These are phyloP conservation scores for Backusella circina DNA, from an alignment of 192 early-diverging fungal species.

Conservation along the genomic window DNA sequence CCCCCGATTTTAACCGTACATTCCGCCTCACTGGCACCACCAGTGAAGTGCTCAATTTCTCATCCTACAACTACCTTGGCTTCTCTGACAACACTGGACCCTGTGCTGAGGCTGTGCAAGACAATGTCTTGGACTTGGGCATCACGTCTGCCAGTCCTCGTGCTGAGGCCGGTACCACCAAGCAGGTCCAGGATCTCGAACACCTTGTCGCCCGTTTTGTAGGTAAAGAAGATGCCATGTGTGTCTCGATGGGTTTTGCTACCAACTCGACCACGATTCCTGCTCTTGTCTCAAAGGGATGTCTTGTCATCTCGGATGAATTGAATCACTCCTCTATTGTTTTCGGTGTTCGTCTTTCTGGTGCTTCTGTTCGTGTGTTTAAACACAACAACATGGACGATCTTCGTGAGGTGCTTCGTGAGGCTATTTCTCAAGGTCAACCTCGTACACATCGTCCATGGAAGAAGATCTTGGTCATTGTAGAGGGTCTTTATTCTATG, in stretches of 20 bases:
- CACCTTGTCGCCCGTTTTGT: conserved; percentile 85
- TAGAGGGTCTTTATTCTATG: conserved; percentile 96
- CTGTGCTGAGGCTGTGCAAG: conserved; percentile 92
- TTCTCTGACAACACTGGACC: conserved; percentile 92
- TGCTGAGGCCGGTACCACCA: conserved; percentile 66
- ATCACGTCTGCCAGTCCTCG: conserved; percentile 63
- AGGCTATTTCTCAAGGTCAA: conserved; percentile 92
- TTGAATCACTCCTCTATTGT: conserved; percentile 94
- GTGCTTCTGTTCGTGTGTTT: conserved; percentile 88
- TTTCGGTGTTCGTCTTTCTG: conserved; percentile 89
- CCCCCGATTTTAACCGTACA: conserved; percentile 78
- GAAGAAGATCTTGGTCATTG: conserved; percentile 97
- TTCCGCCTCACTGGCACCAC: conserved; percentile 80
- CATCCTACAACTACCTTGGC: conserved; percentile 97
- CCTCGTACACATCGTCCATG: conserved; percentile 97
- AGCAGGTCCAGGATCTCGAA: conserved; percentile 78
- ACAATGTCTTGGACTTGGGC: conserved; percentile 68
- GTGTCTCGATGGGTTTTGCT: conserved; percentile 95
- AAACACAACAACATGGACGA: conserved; percentile 87
- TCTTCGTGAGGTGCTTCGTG: conserved; percentile 77
- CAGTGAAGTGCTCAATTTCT: conserved; percentile 84
- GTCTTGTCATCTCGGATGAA: conserved; percentile 92
- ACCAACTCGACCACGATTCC: conserved; percentile 96
- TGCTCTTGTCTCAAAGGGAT: conserved; percentile 78
- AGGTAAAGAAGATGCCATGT: conserved; percentile 80